Evolutionary conservation across 179 eudicot species (phyloP), one percentile per base, ranked within the genome.

Genomic region (Sideroxylon spinosum): DNA sequence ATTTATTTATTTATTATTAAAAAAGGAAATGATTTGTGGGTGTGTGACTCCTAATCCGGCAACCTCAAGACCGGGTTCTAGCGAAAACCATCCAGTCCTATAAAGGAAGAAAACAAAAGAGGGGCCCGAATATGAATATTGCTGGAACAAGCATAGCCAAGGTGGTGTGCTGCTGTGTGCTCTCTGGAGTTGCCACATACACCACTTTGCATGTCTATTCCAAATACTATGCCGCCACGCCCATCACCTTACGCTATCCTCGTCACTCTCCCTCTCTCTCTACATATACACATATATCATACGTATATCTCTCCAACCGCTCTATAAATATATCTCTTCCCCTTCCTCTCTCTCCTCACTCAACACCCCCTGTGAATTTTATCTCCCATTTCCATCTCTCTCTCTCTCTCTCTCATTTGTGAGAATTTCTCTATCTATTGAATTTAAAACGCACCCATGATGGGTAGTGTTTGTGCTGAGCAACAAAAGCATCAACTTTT

Each of bases 171-270:
- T 50, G n/a, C n/a, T n/a, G n/a, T n/a, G 69, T 50, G 10, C 67
- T 37, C 32, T 78, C 59, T 37, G 57, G 52, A 12, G 29, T 16
- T 59, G 80, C 57, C 80, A 78, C 80, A 8, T 78, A 78, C 28
- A 23, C 55, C 37, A 17, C 4, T 78, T 69, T 78, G 80, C 80
- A 78, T 78, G 80, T 67, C 50, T 32, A 44, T 59, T 68, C 80
- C 80, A 59, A 69, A 57, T 78, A 23, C 82, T 62, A 17, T 84
- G 12, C 57, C n/a, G 89, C 89, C 89, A 86, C 89, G 85, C 85
- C 76, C 77, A 55, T 73, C 63, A 78, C 80, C 50, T 32, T 48
- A 29, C 56, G n/a, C 73, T 28, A 44, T 46, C 73, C 73, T 68
- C 61, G 26, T n/a, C 57, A 14, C 25, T 49, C 26, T 20, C 13